Conservation (phyloP, 2,329 filamentous ascomycete species). For the Hypoxylon sp. region DNA sequence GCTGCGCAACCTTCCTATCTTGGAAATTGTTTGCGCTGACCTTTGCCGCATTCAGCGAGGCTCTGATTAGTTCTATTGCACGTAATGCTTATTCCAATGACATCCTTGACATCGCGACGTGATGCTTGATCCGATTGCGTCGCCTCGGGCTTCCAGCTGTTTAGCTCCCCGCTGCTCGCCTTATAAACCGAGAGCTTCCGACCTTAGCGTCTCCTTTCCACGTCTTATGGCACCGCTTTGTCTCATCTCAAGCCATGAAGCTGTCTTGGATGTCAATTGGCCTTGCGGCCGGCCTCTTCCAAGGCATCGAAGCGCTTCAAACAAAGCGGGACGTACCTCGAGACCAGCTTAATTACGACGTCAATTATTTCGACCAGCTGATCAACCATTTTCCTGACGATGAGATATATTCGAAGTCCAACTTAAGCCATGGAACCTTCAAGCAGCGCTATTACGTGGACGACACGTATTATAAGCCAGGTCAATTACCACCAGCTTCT, state of each 20-base stretch:
- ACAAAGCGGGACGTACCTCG: constrained; percentile 39
- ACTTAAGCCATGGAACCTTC: constrained; percentile 62
- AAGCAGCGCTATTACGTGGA: constrained; percentile 67
- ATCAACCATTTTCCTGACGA: constrained; percentile 61
- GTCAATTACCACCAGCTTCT: constrained; percentile 23
- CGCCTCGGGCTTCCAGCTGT: constrained; percentile 18
- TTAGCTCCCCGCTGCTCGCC: constrained; percentile 10
- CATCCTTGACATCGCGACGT: constrained; percentile 10
- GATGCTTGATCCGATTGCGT: constrained; percentile 6
- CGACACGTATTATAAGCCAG: constrained; percentile 63
- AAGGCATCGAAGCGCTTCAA: constrained; percentile 31
- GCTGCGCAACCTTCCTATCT: constrained; percentile 26
- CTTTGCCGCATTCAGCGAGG: constrained; percentile 15
- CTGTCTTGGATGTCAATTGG: constrained; percentile 33
- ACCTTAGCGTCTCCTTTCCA: constrained; percentile 1
- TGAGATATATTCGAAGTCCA: constrained; percentile 50
- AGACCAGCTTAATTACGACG: constrained; percentile 43
- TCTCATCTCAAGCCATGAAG: constrained; percentile 28
- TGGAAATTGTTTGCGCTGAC: constrained; percentile 18
- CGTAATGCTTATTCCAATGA: constrained; percentile 29
- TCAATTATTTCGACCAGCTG: constrained; percentile 51
- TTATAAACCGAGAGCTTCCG: constrained; percentile 15
- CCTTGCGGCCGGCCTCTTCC: constrained; percentile 34
- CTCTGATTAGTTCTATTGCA: constrained; percentile 13
- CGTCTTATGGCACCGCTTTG: constrained; percentile 3